Conservation (phyloP, 2,329 filamentous ascomycete genomes). For the Colletotrichum noveboracense region DNA sequence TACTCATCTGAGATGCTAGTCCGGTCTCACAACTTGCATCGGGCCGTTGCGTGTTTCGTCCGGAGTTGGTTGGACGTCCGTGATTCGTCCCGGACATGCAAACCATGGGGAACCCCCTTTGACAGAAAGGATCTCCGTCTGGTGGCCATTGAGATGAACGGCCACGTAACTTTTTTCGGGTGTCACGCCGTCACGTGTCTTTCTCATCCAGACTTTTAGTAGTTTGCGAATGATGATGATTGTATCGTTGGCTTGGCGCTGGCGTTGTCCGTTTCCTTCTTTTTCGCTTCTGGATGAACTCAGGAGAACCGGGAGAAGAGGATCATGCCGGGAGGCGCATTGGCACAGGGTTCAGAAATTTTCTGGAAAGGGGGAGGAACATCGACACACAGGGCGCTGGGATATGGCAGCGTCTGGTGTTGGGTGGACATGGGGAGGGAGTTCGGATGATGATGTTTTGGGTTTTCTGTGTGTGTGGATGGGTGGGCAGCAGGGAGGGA, state of each 20-base stretch:
- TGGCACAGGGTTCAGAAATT: background rate
- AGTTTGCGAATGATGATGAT: background rate
- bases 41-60: constrained; percentile 13
- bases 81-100: background rate
- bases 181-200: background rate
- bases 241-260: background rate
- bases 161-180: background rate
- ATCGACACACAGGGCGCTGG: background rate
- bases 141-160: background rate
- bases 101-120: background rate
- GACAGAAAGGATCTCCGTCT: background rate
- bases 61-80: background rate
- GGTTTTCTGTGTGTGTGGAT: background rate
- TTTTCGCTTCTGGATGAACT: background rate
- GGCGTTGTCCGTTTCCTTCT: background rate
- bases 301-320: background rate
- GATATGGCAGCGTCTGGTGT: background rate
- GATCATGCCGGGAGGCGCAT: background rate
- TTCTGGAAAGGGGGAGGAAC: background rate
- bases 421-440: background rate
- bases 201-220: background rate
- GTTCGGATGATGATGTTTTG: background rate
- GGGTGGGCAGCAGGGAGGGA: background rate
- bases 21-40: background rate
- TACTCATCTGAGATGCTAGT: background rate